Base-by-base conservation (phyloP, 1,284 basidiomycete species). In the Anthracocystis setariae region DNA sequence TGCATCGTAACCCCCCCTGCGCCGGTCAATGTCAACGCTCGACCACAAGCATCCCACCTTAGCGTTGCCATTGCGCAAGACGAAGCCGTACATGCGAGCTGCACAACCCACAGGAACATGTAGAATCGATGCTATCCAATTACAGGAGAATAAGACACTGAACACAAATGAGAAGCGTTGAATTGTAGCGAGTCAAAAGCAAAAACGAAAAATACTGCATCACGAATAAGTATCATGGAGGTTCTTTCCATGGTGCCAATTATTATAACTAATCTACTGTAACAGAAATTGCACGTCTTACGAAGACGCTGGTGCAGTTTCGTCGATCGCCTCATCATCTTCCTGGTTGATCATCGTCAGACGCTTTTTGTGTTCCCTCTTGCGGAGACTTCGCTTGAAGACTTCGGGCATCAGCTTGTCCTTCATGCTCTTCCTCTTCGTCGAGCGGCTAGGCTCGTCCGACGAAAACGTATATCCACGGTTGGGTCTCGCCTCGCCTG, bases 381-480 rank as follows among this genome's bases (percentile, higher is more conserved):
- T 73, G 15, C 51, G 38, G 44, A 72, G 27, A 40, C 57, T 72
- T 33, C 57, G 58, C 46, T 53, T 59, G 17, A 75, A 51, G 17
- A 63, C 47, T 18, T 53, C 68, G 3, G 67, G 72, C 45, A 69
- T 32, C n/a, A 72, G 43, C 2, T 48, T 21, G n/a, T 66, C 60
- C 55, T 65, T 74, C 46, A 76, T 57, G 15, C 48, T 69, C 55
- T 61, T 69, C 58, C 46, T 68, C 61, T 60, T 71, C 7, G 23
- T n/a, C 29, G 46, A 25, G 43, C 53, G n/a, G 43, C 23, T 20
- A 5, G 60, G 51, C 38, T 68, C 73, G 59, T 84, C 82, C 17
- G 82, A 77, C 12, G 78, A 80, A 61, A 80, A 84, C 1, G 79
- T 81, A 47, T 76, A 82, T 3, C 83, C 83, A 7, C 79, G 69